Conservation (phyloP, 257 asterid species). For the Leptodermis oblonga region DNA sequence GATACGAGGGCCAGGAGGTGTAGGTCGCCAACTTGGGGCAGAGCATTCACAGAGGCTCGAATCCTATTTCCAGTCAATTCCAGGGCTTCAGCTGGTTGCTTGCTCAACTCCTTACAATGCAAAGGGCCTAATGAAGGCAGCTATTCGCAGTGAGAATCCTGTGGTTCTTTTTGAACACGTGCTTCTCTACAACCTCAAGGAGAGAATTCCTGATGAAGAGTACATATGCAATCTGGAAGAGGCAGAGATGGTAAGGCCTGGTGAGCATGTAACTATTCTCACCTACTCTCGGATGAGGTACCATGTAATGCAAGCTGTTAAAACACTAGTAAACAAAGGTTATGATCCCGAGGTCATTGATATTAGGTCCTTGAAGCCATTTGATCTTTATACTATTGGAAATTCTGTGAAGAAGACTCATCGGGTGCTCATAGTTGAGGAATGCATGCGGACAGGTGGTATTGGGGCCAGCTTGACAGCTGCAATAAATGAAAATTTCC, state of each 20-base stretch:
- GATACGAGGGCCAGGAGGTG: constrained; percentile 61
- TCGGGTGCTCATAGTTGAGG: constrained; percentile 51
- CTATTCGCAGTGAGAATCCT: constrained; percentile 54
- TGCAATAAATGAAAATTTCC: constrained; percentile 50
- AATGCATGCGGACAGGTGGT: constrained; percentile 58
- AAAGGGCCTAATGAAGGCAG: constrained; percentile 56
- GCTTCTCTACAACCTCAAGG: constrained; percentile 53
- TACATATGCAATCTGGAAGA: constrained; percentile 47
- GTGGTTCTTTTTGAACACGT: constrained; percentile 54
- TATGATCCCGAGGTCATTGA: constrained; percentile 59
- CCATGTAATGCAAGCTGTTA: constrained; percentile 62
- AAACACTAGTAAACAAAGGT: constrained; percentile 49
- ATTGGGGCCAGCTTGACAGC: constrained; percentile 58
- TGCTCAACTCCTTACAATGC: constrained; percentile 58
- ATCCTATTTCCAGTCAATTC: constrained; percentile 54
- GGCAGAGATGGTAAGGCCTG: constrained; percentile 63
- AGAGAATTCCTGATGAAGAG: constrained; percentile 54
- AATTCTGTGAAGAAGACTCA: constrained; percentile 56
- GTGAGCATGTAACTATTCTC: constrained; percentile 42
- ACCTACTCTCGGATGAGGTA: constrained; percentile 57
- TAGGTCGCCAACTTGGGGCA: constrained; percentile 60
- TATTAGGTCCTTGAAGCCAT: constrained; percentile 55
- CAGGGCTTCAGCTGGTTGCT: constrained; percentile 54
- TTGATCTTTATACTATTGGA: constrained; percentile 48
- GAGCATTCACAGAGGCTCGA: constrained; percentile 59